Base-by-base conservation (phyloP, 495 filamentous ascomycete genomes). In the Aspergillus wentii region DNA sequence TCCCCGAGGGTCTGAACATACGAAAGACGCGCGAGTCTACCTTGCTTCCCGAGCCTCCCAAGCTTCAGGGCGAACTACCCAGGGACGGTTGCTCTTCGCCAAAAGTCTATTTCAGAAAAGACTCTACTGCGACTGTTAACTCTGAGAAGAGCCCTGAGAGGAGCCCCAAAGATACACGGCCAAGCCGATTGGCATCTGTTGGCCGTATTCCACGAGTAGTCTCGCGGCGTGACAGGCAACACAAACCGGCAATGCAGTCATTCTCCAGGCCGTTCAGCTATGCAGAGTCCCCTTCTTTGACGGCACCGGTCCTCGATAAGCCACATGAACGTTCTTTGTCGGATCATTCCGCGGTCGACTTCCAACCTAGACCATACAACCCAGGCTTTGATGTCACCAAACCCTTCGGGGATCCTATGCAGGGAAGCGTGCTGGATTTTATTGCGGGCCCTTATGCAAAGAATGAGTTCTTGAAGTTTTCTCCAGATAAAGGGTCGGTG, bases 141-240 rank as follows among this genome's bases (percentile, higher is more conserved):
- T n/a, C n/a, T n/a, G n/a, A n/a, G n/a, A n/a, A n/a, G n/a, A n/a
- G 47, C 1, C 33, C 41, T 5, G 40, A 62, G n/a, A 33, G 22
- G 5, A 49, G 37, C 25, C 48, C 56, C 2, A 46, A 62, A 15
- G 49, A 40, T 37, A 38, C 52, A 19, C 65, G 51, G 0, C 57
- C 53, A 30, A 66, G 59, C 43, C 65, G 79, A 30, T 65, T 95
- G 18, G 78, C 82, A 25, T 90, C 88, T 49, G 80, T 97, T 38
- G 91, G 90, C 9, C 83, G 91, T 8, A 97, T 97, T 43, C 91
- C 91, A 15, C 81, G 81, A 48, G 88, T 96, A 8, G 77, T 91
- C 23, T 90, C 82, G 27, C 72, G 69, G 28, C 68, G 76, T 23
- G 83, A 82, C 39, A 76, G 82, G 30, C 76, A 81, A 23, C 79